phyloP scores from a whole-genome alignment of 495 filamentous ascomycete genomes.

The Letharia columbiana region DNA sequence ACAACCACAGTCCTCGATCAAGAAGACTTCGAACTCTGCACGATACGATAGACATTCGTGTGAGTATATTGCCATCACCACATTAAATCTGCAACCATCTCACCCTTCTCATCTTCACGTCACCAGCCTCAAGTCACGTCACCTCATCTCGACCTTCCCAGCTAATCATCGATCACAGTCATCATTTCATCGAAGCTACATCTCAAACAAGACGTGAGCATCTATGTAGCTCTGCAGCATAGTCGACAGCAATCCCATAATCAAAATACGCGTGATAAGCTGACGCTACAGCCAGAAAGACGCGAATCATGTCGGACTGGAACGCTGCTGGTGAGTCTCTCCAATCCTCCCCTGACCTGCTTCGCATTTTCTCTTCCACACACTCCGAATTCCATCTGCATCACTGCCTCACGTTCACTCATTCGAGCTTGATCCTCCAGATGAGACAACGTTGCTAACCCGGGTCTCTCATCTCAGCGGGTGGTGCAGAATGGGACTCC shows the following conservation, averaged over 20 bases:
- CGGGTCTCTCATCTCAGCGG: neutral
- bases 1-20: neutral
- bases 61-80: neutral
- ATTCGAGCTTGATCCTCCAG: neutral
- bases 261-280: neutral
- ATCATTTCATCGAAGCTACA: neutral
- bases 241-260: neutral
- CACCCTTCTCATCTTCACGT: neutral
- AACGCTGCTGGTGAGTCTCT: conserved; percentile 5
- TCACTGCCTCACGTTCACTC: neutral
- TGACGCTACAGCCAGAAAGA: conserved; percentile 1
- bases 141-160: neutral
- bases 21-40: too few species aligned
- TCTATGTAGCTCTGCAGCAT: neutral
- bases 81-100: neutral
- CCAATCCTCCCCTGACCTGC: neutral
- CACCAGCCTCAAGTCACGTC: conserved; percentile 1
- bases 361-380: neutral
- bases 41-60: neutral
- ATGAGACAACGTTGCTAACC: neutral
- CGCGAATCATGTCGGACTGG: conserved; percentile 7
- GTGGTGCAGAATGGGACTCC: conserved; percentile 11
- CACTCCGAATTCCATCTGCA: neutral
- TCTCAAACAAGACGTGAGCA: neutral
- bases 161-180: conserved; percentile 6